A percentile compares a stretch with the other conserved stretches of the same genome.
Conservation (phyloP, 768 basidiomycete genomes). For the Royoungia palumana region DNA sequence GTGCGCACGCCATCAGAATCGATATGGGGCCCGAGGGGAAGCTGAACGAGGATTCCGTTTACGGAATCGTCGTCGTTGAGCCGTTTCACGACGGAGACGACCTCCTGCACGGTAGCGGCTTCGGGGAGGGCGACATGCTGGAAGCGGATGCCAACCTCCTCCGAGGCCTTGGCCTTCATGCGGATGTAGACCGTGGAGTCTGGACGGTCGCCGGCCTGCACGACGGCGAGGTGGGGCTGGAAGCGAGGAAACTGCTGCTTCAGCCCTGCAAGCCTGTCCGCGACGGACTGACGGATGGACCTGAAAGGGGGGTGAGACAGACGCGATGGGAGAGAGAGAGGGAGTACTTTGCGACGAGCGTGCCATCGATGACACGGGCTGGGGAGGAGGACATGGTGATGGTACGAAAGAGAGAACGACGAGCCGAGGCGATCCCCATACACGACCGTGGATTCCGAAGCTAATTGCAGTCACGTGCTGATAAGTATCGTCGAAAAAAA, state of each 20-base stretch:
- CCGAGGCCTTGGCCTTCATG: slow-evolving; percentile 96
- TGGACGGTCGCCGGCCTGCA: slow-evolving; percentile 90
- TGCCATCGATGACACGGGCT: slow-evolving; percentile 77
- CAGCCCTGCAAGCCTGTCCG: slow-evolving; percentile 60
- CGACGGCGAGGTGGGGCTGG: slow-evolving; percentile 84
- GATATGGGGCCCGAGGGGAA: slow-evolving; percentile 86
- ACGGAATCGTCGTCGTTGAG: slow-evolving; percentile 81
- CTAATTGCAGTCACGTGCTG: slow-evolving; percentile 20
- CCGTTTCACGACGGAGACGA: slow-evolving; percentile 72
- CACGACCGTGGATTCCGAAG: slow-evolving; percentile 2
- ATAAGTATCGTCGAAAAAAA: neutral
- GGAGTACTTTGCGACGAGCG: slow-evolving; percentile 75
- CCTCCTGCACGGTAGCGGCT: slow-evolving; percentile 65
- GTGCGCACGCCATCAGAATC: slow-evolving; percentile 77
- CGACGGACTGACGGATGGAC: slow-evolving; percentile 74
- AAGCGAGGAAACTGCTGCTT: slow-evolving; percentile 80
- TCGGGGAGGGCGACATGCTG: slow-evolving; percentile 74
- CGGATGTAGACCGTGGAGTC: slow-evolving; percentile 92
- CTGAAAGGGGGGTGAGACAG: slow-evolving; percentile 39
- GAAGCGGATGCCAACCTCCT: slow-evolving; percentile 88
- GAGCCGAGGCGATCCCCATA: neutral
- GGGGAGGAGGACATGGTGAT: slow-evolving; percentile 39
- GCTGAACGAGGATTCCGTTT: slow-evolving; percentile 91
- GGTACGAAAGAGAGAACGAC: slow-evolving; percentile 20
- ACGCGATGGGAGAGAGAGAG: slow-evolving; percentile 5